Percentiles rank a stretch among this genome's conserved stretches.
Conservation (phyloP, 495 filamentous ascomycete genomes). For the Podospora pseudoanserina region DNA sequence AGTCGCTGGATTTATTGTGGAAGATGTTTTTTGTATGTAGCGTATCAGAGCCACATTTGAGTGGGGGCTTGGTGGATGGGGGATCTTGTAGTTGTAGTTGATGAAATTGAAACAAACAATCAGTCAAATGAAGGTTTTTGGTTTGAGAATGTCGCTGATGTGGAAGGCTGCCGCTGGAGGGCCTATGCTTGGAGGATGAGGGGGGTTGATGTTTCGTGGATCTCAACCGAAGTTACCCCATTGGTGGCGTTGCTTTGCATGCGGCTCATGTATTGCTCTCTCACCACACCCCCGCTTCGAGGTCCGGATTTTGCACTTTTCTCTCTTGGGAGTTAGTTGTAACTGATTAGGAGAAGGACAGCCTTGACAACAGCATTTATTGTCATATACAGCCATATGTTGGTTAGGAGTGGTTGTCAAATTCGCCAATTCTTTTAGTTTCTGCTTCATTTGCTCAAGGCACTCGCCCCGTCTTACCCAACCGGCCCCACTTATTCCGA, state of each 20-base stretch:
- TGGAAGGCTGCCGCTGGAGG: no score
- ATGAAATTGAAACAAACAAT: neutral
- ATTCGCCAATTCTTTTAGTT: no score
- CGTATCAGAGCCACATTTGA: neutral
- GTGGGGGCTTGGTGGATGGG: neutral
- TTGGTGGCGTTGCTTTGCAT: neutral
- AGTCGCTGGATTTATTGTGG: neutral
- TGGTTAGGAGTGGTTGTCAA: no score
- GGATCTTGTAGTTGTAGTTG: neutral
- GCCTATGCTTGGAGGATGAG: neutral
- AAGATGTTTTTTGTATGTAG: neutral
- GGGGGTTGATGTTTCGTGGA: neutral
- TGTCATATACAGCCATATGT: no score
- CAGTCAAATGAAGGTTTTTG: no score
- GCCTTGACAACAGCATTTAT: no score
- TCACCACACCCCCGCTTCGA: neutral
- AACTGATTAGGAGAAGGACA: no score
- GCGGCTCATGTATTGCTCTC: neutral
- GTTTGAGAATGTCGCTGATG: no score
- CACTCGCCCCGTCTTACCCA: neutral
- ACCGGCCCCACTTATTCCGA: neutral
- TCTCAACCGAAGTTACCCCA: conserved; percentile 23
- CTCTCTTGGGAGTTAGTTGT: neutral
- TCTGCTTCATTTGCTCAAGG: no score
- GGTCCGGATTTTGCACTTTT: neutral